Conservation (phyloP, 2,329 filamentous ascomycete species). For the Epichloe elymi region DNA sequence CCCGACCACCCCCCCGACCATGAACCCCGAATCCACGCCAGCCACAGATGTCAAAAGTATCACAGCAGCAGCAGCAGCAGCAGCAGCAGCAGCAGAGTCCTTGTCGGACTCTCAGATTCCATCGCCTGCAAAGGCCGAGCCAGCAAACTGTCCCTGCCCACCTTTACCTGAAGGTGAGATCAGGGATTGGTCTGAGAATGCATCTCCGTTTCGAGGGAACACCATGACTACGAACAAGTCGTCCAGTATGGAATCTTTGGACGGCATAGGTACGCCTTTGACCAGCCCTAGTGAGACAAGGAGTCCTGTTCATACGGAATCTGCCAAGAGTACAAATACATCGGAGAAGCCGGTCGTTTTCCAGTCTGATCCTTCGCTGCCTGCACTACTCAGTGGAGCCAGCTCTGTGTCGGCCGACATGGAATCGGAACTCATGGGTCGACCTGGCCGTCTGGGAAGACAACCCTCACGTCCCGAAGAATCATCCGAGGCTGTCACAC, state of each 20-base stretch:
- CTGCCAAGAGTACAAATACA: constrained; percentile 26
- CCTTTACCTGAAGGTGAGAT: constrained; percentile 26
- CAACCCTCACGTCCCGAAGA: constrained; percentile 31
- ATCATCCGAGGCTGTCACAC: constrained; percentile 41
- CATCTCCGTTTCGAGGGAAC: constrained; percentile 24
- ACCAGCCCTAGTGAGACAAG: constrained; percentile 41
- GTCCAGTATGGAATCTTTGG: constrained; percentile 39
- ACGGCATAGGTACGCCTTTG: constrained; percentile 33
- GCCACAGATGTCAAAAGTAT: neutral
- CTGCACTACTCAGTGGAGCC: constrained; percentile 48
- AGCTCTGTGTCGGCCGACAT: constrained; percentile 51
- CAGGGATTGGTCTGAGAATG: constrained; percentile 20
- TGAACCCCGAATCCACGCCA: neutral
- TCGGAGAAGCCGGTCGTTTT: constrained; percentile 38
- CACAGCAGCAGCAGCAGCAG: neutral
- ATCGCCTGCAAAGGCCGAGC: constrained; percentile 8
- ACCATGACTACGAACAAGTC: constrained; percentile 34
- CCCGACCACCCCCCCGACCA: neutral
- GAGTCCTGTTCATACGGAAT: constrained; percentile 32
- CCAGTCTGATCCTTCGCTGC: constrained; percentile 50
- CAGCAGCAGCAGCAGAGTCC: neutral
- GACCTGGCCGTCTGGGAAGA: constrained; percentile 19
- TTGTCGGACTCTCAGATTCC: neutral
- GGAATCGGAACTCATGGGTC: constrained; percentile 39
- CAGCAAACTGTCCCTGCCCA: constrained; percentile 26